Percentiles rank a stretch among this genome's conserved stretches.
Evolutionary conservation across 2,329 filamentous ascomycete species (phyloP).

Genomic region (Pseudocercospora crystallina): DNA sequence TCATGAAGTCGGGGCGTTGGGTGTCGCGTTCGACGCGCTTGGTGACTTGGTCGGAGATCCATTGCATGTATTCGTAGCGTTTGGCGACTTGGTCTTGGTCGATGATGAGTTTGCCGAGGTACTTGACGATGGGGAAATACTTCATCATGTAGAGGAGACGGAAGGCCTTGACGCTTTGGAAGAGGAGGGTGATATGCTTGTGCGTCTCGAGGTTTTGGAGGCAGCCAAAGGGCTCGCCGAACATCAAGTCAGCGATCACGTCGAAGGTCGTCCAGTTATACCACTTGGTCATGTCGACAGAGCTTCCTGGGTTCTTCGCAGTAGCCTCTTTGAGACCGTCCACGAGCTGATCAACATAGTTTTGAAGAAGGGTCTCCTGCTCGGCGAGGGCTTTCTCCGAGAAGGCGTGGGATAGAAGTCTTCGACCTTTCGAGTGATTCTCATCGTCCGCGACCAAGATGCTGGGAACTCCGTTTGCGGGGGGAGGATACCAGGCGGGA

Average conservation of each 20-base stretch:
- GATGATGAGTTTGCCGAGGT: conserved; percentile 23
- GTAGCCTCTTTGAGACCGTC: conserved; percentile 35
- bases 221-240: conserved; percentile 27
- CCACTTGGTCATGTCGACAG: conserved; percentile 33
- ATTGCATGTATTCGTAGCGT: conserved; percentile 26
- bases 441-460: conserved; percentile 38
- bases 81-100: conserved; percentile 19
- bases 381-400: conserved; percentile 42
- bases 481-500: conserved; percentile 34
- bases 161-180: conserved; percentile 29
- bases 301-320: conserved; percentile 6
- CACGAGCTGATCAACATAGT: conserved; percentile 43
- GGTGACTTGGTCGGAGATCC: conserved; percentile 28
- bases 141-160: conserved; percentile 27
- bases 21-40: conserved; percentile 32
- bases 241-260: conserved; percentile 27
- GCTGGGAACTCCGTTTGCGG: conserved; percentile 32
- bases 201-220: conserved; percentile 28
- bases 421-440: conserved; percentile 40
- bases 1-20: conserved; percentile 48
- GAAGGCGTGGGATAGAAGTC: conserved; percentile 43
- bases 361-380: conserved; percentile 42
- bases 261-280: conserved; percentile 42
- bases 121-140: conserved; percentile 29
- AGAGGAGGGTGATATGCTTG: conserved; percentile 29